Evolutionary conservation across 1,139 yeast species (phyloP), one percentile per base, ranked within the genome.

Genomic region (Candida tropicalis): DNA sequence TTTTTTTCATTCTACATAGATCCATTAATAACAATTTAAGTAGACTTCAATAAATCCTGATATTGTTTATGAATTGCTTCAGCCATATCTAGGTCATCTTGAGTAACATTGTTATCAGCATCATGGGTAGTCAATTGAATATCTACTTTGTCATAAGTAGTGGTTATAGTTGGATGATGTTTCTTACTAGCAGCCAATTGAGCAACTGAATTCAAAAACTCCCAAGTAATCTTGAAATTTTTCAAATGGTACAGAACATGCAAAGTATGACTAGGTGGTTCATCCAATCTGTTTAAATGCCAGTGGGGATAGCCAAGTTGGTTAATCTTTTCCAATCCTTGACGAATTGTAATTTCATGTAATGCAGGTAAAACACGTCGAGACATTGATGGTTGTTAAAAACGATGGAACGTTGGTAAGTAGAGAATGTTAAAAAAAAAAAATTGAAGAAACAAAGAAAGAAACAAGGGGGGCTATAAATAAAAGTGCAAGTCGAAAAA

Each of bases 121-220:
- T 87, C 96, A 56, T 87, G 95, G 0, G 95, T 87, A 3, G 84
- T 78, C 34, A 87, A 61, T 24, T 72, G 69, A 3, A 87, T 53
- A 11, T 68, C 67, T 0, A 87, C 88, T 35, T 67, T 63, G 53
- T 82, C 87, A 56, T 87, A 87, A 0, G 81, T 73, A 2, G 84
- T 84, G 1, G 68, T 68, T 4, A 85, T 79, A 0, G 81, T 79
- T 0, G 96, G 95, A 58, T 88, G 96, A 55, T 88, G 96, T 22
- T 81, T 84, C 55, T 69, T 63, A 1, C 67, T 54, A 56, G 85
- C 87, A 1, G 89, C 75, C 37, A 80, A 66, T 63, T 79, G 64
- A 1, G 90, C 81, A 2, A 87, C 77, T 43, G 74, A 73, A 23
- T 79, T 82, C 20, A 88, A 65, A 55, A 86, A 86, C 5, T 55